Base-by-base conservation (phyloP, 169 alveolate genomes). In the Cryptosporidium xiaoi region DNA sequence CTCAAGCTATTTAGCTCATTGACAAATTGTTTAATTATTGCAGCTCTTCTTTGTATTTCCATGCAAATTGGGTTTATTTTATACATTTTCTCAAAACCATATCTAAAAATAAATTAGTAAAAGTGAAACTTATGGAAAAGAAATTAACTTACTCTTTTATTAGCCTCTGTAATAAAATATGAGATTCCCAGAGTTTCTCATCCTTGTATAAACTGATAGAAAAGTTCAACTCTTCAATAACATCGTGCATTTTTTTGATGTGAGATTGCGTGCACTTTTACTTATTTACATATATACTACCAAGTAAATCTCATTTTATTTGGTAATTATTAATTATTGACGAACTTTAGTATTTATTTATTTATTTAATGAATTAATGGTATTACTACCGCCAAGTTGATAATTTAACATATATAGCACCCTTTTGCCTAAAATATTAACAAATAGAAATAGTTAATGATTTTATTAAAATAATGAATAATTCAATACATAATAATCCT, bases 11-110 rank as follows among this genome's bases (percentile, higher is more conserved):
- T 60, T 56, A 77, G 12, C 13, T 20, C 64, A 60, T 60, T 15
- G 8, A 60, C 24, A 77, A 77, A 77, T 7, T 60, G 53, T 60
- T 29, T 62, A 36, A 77, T 34, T n/a, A 31, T 20, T 40, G 77
- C 87, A 58, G 87, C 87, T 27, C 87, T 77, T 77, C 87, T 77
- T 48, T 77, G 87, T 27, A 77, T 62, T 48, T 77, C 87, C 3
- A 44, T 29, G 16, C 44, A 36, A 29, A 77, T 2, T 7, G 77
- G 69, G 48, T 36, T 24, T 40, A 29, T 6, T 12, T 77, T 77
- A 77, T 44, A 77, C n/a, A 77, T 51, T 16, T 8, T 3, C 13
- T 20, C 20, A 36, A 44, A 56, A 18, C 87, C 87, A n/a, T 77
- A 77, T 56, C 87, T 77, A 44, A 56, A 53, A 51, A 69, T 3